Conservation (phyloP, 2,329 filamentous ascomycete genomes). For the Aspergillus novofumigatus region DNA sequence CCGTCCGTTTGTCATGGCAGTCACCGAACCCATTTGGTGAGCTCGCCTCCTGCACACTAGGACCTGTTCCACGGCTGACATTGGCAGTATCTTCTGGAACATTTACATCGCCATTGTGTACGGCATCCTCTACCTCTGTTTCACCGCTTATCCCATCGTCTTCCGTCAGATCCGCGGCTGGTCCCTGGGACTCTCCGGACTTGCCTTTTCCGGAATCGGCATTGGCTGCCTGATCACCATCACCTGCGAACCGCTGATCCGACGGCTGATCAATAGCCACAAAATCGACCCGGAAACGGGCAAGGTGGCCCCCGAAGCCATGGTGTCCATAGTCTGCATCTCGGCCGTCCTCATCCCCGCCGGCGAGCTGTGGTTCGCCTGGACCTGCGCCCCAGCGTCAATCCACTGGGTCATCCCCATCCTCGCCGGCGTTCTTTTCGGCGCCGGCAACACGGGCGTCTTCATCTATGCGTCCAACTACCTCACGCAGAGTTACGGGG, state of each 20-base stretch:
- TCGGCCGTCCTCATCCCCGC: constrained; percentile 69
- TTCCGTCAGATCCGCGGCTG: constrained; percentile 73
- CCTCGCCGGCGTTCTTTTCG: constrained; percentile 73
- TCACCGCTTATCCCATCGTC: constrained; percentile 84
- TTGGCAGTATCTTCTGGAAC: constrained; percentile 66
- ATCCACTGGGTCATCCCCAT: constrained; percentile 83
- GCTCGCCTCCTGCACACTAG: constrained; percentile 10
- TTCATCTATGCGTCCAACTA: constrained; percentile 85
- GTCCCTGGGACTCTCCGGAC: constrained; percentile 66
- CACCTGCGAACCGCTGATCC: constrained; percentile 61
- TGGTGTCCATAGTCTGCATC: constrained; percentile 74
- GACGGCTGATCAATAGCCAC: constrained; percentile 73
- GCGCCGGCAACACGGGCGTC: constrained; percentile 68
- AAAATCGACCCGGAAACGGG: constrained; percentile 71
- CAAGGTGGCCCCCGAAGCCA: constrained; percentile 70
- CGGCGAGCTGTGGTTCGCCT: constrained; percentile 81
- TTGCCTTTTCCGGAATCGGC: constrained; percentile 72
- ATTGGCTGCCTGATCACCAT: constrained; percentile 54
- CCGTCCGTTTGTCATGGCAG: constrained; percentile 71
- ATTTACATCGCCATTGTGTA: constrained; percentile 73
- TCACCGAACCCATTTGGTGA: constrained; percentile 80
- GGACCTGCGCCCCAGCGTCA: constrained; percentile 72
- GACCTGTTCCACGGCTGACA: background rate
- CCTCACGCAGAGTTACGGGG: constrained; percentile 70
- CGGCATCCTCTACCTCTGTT: constrained; percentile 82